Percentiles rank a stretch among this genome's conserved stretches.
These are phyloP conservation scores for Agastache rugosa DNA, from an alignment of 257 asterid genomes.

Conservation along the genomic window DNA sequence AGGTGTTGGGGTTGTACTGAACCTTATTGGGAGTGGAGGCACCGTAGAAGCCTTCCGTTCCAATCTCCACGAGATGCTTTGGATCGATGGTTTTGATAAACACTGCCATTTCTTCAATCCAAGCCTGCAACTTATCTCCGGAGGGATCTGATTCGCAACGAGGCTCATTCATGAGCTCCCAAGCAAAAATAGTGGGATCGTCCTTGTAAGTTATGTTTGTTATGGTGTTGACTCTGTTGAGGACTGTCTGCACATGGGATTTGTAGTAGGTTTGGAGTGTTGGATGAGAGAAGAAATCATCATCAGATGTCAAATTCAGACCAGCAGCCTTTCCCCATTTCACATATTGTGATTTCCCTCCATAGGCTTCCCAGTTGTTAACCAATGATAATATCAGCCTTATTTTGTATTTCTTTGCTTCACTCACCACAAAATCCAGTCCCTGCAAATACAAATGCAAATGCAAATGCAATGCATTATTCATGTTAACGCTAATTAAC, in stretches of 20 bases:
- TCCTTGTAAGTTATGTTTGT: conserved; percentile 85
- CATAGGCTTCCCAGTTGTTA: conserved; percentile 95
- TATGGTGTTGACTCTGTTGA: conserved; percentile 72
- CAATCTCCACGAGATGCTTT: conserved; percentile 86
- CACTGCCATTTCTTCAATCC: conserved; percentile 80
- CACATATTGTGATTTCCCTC: conserved; percentile 92
- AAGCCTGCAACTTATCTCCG: conserved; percentile 83
- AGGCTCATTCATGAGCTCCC: conserved; percentile 98
- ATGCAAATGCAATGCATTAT: background rate
- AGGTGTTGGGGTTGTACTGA: conserved; percentile 76
- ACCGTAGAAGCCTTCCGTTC: conserved; percentile 92
- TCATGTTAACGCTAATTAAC: no score
- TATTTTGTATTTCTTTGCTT: conserved; percentile 79
- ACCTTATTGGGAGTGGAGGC: conserved; percentile 75
- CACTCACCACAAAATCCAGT: conserved; percentile 87
- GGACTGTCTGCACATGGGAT: conserved; percentile 80
- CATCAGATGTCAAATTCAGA: conserved; percentile 80
- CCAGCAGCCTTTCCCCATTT: conserved; percentile 96
- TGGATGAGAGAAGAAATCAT: conserved; percentile 88
- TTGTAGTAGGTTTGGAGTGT: conserved; percentile 74
- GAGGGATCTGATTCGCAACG: conserved; percentile 88
- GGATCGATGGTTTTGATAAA: conserved; percentile 82
- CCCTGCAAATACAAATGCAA: conserved; percentile 48
- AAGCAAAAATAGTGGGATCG: conserved; percentile 86
- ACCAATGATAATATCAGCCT: conserved; percentile 82